These are phyloP conservation scores for Monascus ruber DNA, from an alignment of 2,329 filamentous ascomycete genomes.

Conservation along the genomic window DNA sequence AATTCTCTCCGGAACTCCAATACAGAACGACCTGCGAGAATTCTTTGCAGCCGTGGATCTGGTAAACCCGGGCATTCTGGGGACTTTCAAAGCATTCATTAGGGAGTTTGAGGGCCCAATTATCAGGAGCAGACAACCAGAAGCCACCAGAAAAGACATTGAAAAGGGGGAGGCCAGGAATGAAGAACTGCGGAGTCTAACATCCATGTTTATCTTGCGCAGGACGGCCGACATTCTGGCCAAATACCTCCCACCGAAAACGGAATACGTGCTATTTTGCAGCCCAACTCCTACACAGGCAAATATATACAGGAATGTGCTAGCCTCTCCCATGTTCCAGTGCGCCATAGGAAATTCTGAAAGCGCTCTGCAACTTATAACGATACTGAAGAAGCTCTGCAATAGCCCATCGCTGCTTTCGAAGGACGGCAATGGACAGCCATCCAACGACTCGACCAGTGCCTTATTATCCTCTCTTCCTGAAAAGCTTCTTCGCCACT, in stretches of 20 bases:
- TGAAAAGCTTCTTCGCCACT: conserved; percentile 40
- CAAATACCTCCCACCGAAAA: conserved; percentile 55
- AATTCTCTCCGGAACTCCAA: conserved; percentile 55
- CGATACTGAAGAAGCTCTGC: conserved; percentile 61
- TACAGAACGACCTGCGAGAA: conserved; percentile 57
- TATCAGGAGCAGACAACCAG: conserved; percentile 51
- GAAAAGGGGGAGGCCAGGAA: conserved; percentile 53
- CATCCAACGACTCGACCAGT: conserved; percentile 36
- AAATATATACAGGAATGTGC: conserved; percentile 50
- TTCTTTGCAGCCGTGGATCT: conserved; percentile 59
- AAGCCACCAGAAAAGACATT: conserved; percentile 48
- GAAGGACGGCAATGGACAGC: conserved; percentile 36
- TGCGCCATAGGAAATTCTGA: conserved; percentile 51
- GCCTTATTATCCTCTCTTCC: conserved; percentile 44
- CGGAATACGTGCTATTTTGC: conserved; percentile 57
- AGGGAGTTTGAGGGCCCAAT: conserved; percentile 55
- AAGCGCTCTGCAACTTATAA: conserved; percentile 57
- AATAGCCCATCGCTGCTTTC: conserved; percentile 56
- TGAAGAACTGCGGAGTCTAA: conserved; percentile 50
- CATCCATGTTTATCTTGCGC: conserved; percentile 54
- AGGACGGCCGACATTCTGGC: conserved; percentile 55
- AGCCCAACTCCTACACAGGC: conserved; percentile 50
- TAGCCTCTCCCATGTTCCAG: conserved; percentile 54
- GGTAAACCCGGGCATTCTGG: conserved; percentile 55
- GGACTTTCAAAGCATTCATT: conserved; percentile 52